Evolutionary conservation across 495 filamentous ascomycete species (phyloP).

Genomic region (Elasticomyces elasticus): DNA sequence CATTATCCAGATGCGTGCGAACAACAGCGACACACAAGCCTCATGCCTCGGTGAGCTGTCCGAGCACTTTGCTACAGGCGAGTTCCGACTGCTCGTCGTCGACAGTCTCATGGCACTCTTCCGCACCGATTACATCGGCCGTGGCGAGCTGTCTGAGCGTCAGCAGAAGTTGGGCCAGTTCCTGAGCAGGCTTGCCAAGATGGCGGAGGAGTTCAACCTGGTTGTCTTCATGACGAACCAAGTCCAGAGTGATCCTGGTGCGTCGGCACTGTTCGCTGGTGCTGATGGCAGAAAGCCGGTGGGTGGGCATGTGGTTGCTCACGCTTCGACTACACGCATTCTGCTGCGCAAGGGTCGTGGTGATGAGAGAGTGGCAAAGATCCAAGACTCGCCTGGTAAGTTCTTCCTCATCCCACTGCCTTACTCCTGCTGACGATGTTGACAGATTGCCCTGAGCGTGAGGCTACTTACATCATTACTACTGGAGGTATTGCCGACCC

Average conservation of each 20-base stretch:
- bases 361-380: constrained; percentile 71
- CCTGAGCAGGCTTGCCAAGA: constrained; percentile 57
- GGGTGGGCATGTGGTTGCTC: constrained; percentile 70
- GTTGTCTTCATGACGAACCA: constrained; percentile 74
- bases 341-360: constrained; percentile 67
- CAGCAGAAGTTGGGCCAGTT: constrained; percentile 70
- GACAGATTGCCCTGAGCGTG: constrained; percentile 61
- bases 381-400: constrained; percentile 65
- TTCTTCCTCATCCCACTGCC: background rate
- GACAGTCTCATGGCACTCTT: constrained; percentile 76
- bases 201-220: constrained; percentile 75
- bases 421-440: constrained; percentile 1
- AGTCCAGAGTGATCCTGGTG: constrained; percentile 73
- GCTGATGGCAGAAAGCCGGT: constrained; percentile 68
- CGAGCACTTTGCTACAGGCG: constrained; percentile 54
- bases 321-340: constrained; percentile 66
- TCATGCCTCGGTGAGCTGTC: constrained; percentile 60
- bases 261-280: constrained; percentile 66
- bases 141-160: constrained; percentile 65
- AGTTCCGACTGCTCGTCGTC: constrained; percentile 64
- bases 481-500: constrained; percentile 68
- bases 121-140: constrained; percentile 63
- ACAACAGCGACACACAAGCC: constrained; percentile 68
- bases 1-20: constrained; percentile 59
- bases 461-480: constrained; percentile 72